These are phyloP conservation scores for Triangularia verruculosa DNA, from an alignment of 2,329 filamentous ascomycete genomes.

Conservation along the genomic window DNA sequence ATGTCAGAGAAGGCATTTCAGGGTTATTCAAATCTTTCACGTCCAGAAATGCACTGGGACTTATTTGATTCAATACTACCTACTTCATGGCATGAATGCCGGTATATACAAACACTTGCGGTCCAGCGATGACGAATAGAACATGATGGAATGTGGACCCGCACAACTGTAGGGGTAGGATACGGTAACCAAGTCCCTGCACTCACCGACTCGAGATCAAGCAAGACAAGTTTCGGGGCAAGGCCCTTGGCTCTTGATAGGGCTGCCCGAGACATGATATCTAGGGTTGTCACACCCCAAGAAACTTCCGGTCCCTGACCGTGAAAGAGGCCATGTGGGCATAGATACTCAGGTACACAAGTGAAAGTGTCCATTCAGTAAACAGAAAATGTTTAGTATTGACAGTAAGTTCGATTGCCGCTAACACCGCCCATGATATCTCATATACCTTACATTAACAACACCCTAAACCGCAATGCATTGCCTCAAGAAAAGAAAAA, in stretches of 20 bases:
- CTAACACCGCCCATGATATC: constrained; percentile 4
- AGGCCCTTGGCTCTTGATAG: background rate
- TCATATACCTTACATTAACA: constrained; percentile 2
- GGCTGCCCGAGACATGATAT: background rate
- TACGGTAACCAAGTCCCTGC: background rate
- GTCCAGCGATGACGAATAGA: background rate
- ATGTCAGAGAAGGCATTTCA: background rate
- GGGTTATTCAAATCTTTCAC: background rate
- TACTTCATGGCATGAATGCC: background rate
- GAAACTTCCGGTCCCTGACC: background rate
- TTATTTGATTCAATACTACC: background rate
- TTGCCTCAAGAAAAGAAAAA: background rate
- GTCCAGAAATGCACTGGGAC: too few relatives aligned
- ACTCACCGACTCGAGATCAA: background rate
- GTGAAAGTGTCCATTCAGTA: background rate
- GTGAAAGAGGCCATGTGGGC: background rate
- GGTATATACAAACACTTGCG: background rate
- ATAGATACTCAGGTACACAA: background rate
- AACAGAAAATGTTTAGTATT: background rate
- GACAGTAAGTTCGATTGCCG: background rate
- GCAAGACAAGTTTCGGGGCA: background rate
- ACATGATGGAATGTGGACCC: background rate
- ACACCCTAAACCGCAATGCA: constrained; percentile 4
- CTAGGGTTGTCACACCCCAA: background rate
- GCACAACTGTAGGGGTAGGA: background rate